These are phyloP conservation scores for Boechera retrofracta DNA, from an alignment of 345 rosid genomes.

Conservation along the genomic window DNA sequence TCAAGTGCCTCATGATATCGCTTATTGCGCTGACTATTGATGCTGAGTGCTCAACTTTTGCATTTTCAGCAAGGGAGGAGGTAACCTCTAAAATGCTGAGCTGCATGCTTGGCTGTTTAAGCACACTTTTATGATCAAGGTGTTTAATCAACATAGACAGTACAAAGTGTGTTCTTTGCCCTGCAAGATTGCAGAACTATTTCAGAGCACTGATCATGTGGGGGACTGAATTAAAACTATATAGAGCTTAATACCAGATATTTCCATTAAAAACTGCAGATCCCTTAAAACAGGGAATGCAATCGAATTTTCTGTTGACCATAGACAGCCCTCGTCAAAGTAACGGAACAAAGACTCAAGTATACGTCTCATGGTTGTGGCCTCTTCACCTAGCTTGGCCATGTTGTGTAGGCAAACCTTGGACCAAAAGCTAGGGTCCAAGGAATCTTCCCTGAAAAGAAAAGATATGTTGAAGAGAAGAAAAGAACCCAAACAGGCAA, in stretches of 20 bases:
- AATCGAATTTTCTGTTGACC: constrained; percentile 83
- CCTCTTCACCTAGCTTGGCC: constrained; percentile 95
- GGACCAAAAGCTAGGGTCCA: constrained; percentile 92
- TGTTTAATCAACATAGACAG: constrained; percentile 89
- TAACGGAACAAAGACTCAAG: constrained; percentile 91
- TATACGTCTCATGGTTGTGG: constrained; percentile 83
- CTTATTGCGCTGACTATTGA: constrained; percentile 81
- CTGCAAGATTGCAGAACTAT: constrained; percentile 51
- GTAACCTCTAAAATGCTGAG: constrained; percentile 80
- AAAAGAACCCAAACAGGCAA: constrained; percentile 12
- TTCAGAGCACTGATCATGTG: constrained; percentile 29
- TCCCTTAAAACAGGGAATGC: constrained; percentile 86
- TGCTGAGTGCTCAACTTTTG: constrained; percentile 73
- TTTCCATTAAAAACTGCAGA: constrained; percentile 83
- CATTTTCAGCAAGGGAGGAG: constrained; percentile 67
- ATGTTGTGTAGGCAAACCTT: constrained; percentile 87
- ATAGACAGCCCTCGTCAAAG: constrained; percentile 69
- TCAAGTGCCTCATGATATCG: constrained; percentile 86
- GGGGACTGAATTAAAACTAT: constrained; percentile 16
- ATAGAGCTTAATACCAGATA: constrained; percentile 59
- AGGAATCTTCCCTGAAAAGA: constrained; percentile 68
- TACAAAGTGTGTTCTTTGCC: constrained; percentile 84
- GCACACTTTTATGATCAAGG: constrained; percentile 91
- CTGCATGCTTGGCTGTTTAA: constrained; percentile 78
- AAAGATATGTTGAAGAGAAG: constrained; percentile 26